phyloP scores from a whole-genome alignment of 192 early-diverging fungal species.

The Gorgonomyces haynaldii region DNA sequence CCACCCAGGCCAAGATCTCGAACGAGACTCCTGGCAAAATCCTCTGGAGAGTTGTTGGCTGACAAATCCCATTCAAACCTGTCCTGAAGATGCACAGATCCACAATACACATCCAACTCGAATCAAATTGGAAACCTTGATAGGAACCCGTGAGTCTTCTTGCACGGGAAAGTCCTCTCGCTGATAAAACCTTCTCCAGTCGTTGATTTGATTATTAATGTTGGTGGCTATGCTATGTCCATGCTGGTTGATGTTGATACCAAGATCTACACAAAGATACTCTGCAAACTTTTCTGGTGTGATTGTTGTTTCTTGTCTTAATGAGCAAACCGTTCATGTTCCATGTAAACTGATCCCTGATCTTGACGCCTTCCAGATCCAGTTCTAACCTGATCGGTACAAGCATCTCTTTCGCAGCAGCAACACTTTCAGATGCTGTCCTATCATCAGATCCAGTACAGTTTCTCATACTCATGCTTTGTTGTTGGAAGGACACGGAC shows the following conservation, averaged over 20 bases:
- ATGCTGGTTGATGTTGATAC: slow-evolving; percentile 15
- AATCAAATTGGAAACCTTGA: neutral
- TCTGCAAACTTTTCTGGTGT: slow-evolving; percentile 21
- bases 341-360: slow-evolving; percentile 43
- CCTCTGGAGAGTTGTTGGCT: slow-evolving; percentile 44
- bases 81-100: slow-evolving; percentile 60
- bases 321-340: slow-evolving; percentile 35
- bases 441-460: neutral
- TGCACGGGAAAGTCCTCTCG: neutral
- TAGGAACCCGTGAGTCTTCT: neutral
- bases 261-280: slow-evolving; percentile 8
- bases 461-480: slow-evolving; percentile 2
- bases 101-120: slow-evolving; percentile 65
- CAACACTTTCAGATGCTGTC: neutral
- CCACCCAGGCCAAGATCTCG: slow-evolving; percentile 56
- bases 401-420: slow-evolving; percentile 8
- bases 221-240: slow-evolving; percentile 46
- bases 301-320: slow-evolving; percentile 8
- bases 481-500: neutral
- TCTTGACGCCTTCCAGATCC: slow-evolving; percentile 39
- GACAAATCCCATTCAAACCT: slow-evolving; percentile 58
- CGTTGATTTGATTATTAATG: slow-evolving; percentile 45
- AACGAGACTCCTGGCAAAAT: slow-evolving; percentile 42
- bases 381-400: slow-evolving; percentile 40
- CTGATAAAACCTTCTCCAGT: slow-evolving; percentile 17